Evolutionary conservation across 2,329 filamentous ascomycete species (phyloP).

Genomic region (Aspergillus fumigatiaffinis): DNA sequence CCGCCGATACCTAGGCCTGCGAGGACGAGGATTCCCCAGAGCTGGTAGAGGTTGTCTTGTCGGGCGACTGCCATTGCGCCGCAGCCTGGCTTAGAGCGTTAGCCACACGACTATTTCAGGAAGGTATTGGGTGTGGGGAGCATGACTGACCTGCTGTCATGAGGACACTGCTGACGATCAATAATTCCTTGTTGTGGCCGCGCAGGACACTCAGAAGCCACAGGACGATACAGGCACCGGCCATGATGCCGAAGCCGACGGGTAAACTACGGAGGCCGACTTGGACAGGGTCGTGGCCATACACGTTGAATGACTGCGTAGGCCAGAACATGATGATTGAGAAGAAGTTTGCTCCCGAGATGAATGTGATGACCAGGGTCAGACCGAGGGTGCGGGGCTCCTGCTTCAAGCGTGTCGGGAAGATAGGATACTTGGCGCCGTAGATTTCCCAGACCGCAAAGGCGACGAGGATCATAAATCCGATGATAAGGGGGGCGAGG

Average conservation of each 20-base stretch:
- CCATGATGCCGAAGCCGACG: conserved; percentile 60
- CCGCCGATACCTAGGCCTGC: conserved; percentile 64
- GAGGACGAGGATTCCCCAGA: conserved; percentile 58
- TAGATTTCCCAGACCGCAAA: conserved; percentile 48
- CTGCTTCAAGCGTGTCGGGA: conserved; percentile 43
- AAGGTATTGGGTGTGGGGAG: too few species aligned
- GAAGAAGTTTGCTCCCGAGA: conserved; percentile 58
- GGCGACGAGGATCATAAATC: conserved; percentile 39
- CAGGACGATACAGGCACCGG: conserved; percentile 58
- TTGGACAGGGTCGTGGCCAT: conserved; percentile 59
- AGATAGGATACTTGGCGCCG: conserved; percentile 44
- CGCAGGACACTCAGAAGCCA: conserved; percentile 54
- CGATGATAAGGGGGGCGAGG: conserved; percentile 44
- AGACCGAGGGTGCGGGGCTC: conserved; percentile 50
- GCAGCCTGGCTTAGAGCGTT: conserved; percentile 37
- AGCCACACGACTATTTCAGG: not conserved
- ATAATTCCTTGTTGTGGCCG: conserved; percentile 57
- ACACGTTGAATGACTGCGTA: conserved; percentile 62
- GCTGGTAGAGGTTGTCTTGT: conserved; percentile 50
- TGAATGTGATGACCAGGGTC: conserved; percentile 56
- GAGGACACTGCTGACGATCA: conserved; percentile 56
- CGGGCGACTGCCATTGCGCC: conserved; percentile 51
- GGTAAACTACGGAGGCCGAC: conserved; percentile 64
- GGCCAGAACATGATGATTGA: conserved; percentile 58
- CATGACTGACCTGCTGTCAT: conserved; percentile 58